A percentile compares a stretch with the other conserved stretches of the same genome.
These are phyloP conservation scores for Claviceps pazoutovae DNA, from an alignment of 2,329 filamentous ascomycete species.

Conservation along the genomic window DNA sequence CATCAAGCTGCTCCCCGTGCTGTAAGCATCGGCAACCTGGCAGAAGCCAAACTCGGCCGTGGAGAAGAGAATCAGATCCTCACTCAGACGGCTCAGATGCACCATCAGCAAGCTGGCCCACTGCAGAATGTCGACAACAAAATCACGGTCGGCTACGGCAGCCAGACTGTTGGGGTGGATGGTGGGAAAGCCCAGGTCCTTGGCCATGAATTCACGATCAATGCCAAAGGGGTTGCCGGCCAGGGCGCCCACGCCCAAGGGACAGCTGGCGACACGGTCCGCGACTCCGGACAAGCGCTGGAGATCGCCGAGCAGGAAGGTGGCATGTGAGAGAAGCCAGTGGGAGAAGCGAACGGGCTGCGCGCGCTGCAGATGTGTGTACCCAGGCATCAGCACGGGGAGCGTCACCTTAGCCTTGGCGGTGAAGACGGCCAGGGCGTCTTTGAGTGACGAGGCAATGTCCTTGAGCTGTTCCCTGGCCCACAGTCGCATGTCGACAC, in stretches of 20 bases:
- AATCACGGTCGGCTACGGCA: slow-evolving; percentile 57
- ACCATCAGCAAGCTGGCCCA: slow-evolving; percentile 5
- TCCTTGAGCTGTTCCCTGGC: slow-evolving; percentile 13
- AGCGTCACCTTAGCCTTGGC: not conserved
- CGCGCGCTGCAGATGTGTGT: slow-evolving; percentile 15
- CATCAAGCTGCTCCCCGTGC: slow-evolving; percentile 1
- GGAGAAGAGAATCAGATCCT: slow-evolving; percentile 1
- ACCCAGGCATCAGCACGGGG: slow-evolving; percentile 14
- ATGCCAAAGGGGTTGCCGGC: slow-evolving; percentile 17
- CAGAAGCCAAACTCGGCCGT: slow-evolving; percentile 1
- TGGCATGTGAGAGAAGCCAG: slow-evolving; percentile 13
- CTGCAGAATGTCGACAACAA: slow-evolving; percentile 52
- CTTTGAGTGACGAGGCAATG: slow-evolving; percentile 5
- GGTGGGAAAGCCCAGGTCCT: slow-evolving; percentile 59
- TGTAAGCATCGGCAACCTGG: slow-evolving; percentile 1
- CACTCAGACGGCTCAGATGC: slow-evolving; percentile 6
- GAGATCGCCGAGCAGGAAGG: slow-evolving; percentile 13
- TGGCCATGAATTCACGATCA: slow-evolving; percentile 19
- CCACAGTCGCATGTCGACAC: slow-evolving; percentile 61
- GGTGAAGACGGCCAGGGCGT: not conserved
- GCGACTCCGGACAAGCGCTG: slow-evolving; percentile 12
- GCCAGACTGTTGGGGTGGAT: slow-evolving; percentile 58
- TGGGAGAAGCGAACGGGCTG: slow-evolving; percentile 13
- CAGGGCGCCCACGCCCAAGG: slow-evolving; percentile 15
- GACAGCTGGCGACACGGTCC: slow-evolving; percentile 13